Evolutionary conservation across 352 stramenopile genomes (phyloP).

Genomic region (Bremia lactucae): DNA sequence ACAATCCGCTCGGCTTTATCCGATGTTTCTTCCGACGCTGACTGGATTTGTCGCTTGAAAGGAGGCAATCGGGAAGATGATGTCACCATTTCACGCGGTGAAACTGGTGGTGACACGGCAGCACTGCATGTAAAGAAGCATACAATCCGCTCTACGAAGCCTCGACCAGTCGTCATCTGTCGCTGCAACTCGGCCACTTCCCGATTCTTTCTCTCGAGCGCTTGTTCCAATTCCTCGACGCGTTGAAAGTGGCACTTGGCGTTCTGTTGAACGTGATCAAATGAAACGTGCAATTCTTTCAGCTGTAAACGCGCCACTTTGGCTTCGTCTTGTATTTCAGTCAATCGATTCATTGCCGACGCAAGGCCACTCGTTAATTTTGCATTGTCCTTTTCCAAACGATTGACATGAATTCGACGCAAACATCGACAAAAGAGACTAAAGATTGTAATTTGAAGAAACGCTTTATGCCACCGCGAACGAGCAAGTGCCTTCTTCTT

Average conservation of each 20-base stretch:
- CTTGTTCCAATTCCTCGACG: constrained; percentile 46
- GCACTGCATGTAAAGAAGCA: constrained; percentile 83
- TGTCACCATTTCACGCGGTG: constrained; percentile 24
- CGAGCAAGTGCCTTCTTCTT: constrained; percentile 58
- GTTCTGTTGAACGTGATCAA: constrained; percentile 39
- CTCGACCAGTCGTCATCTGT: constrained; percentile 11
- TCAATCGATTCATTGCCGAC: constrained; percentile 32
- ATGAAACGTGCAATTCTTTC: constrained; percentile 40
- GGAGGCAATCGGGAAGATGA: constrained; percentile 20
- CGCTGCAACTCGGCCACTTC: constrained; percentile 45
- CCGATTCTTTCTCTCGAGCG: constrained; percentile 37
- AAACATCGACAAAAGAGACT: constrained; percentile 53
- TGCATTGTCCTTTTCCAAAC: constrained; percentile 59
- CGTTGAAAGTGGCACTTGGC: constrained; percentile 48
- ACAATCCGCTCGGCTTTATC: constrained; percentile 23
- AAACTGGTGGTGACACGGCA: constrained; percentile 31
- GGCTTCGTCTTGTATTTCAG: constrained; percentile 32
- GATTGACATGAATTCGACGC: constrained; percentile 55
- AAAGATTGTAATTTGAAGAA: constrained; percentile 46
- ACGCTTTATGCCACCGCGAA: constrained; percentile 53
- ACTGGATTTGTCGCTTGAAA: constrained; percentile 21
- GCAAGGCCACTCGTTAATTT: constrained; percentile 29
- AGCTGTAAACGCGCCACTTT: constrained; percentile 36
- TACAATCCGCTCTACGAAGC: constrained; percentile 58
- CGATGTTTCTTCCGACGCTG: constrained; percentile 19